Evolutionary conservation across 352 stramenopile genomes (phyloP).

Genomic region (Phytopythium cucurbitacearum): DNA sequence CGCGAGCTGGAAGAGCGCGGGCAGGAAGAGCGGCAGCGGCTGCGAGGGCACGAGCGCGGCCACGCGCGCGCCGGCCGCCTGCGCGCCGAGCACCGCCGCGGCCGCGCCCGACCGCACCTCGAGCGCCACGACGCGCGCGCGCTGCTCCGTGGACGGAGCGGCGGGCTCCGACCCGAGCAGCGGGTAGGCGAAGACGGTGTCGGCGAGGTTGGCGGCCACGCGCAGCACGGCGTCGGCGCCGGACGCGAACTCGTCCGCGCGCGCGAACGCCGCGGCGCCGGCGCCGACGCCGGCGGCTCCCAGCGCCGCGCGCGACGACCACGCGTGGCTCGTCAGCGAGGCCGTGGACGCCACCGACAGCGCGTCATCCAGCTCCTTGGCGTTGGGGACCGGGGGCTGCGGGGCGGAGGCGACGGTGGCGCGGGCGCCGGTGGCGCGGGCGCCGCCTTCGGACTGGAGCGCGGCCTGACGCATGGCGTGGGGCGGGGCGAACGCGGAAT

Average conservation of each 20-base stretch:
- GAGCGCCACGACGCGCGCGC: constrained; percentile 58
- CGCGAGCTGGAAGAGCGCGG: constrained; percentile 59
- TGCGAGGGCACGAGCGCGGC: constrained; percentile 63
- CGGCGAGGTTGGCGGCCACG: constrained; percentile 49
- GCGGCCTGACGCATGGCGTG: constrained; percentile 16
- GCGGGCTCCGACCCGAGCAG: constrained; percentile 22
- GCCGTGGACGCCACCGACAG: constrained; percentile 23
- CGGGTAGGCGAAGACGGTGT: constrained; percentile 66
- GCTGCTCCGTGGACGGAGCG: constrained; percentile 14
- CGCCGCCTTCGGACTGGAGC: constrained; percentile 28
- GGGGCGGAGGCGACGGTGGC: constrained; percentile 1
- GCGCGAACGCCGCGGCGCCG: constrained; percentile 31
- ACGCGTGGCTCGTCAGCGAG: constrained; percentile 13
- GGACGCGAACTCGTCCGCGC: constrained; percentile 47
- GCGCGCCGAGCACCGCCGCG: constrained; percentile 49
- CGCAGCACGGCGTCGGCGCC: constrained; percentile 47
- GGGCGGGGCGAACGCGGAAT: neutral
- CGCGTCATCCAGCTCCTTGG: constrained; percentile 21
- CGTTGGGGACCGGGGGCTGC: constrained; percentile 8
- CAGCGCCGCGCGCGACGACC: constrained; percentile 12
- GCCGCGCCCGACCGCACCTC: constrained; percentile 56
- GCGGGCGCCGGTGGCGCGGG: constrained; percentile 6
- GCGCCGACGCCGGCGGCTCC: no score
- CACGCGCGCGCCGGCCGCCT: constrained; percentile 43
- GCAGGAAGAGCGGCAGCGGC: constrained; percentile 70